These are phyloP conservation scores for Solanum hybrid DNA, from an alignment of 305 asterid species.

Conservation along the genomic window DNA sequence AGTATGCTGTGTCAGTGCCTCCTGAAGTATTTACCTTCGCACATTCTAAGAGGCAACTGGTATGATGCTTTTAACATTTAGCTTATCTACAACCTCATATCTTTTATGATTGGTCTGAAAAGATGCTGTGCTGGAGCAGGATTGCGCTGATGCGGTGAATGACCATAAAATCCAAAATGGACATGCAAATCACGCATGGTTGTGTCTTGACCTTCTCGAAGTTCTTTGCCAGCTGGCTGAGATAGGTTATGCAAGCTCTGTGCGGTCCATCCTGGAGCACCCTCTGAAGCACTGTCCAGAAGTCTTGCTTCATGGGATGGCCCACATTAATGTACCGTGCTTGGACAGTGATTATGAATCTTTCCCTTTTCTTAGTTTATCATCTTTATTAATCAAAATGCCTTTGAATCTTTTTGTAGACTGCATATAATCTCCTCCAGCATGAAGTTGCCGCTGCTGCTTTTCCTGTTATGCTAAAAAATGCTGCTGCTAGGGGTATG, in stretches of 20 bases:
- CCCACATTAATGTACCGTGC: conserved; percentile 60
- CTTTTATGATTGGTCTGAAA: conserved; percentile 1
- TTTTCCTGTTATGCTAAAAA: conserved; percentile 48
- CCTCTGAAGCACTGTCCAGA: conserved; percentile 84
- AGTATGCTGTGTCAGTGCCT: conserved; percentile 63
- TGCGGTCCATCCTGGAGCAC: conserved; percentile 63
- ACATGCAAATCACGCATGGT: conserved; percentile 65
- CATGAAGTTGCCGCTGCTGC: conserved; percentile 67
- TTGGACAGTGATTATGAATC: conserved; percentile 3
- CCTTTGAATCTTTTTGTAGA: conserved; percentile 42
- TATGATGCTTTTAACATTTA: conserved; percentile 23
- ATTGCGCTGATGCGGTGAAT: conserved; percentile 44
- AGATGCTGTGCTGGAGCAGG: conserved; percentile 34
- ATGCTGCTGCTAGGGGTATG: conserved; percentile 33
- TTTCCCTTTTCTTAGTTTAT: not conserved
- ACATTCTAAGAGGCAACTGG: conserved; percentile 71
- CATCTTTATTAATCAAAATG: conserved; percentile 11
- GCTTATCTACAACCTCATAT: conserved; percentile 2
- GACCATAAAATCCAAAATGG: conserved; percentile 53
- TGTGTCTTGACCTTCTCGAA: conserved; percentile 72
- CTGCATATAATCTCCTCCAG: conserved; percentile 85
- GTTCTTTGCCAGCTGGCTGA: conserved; percentile 83
- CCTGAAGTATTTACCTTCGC: conserved; percentile 87
- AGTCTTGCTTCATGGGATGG: conserved; percentile 85
- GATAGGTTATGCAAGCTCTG: conserved; percentile 81